Evolutionary conservation across 331 rosid genomes (phyloP), one percentile per base, ranked within the genome.

Genomic region (Pyracantha coccinea): DNA sequence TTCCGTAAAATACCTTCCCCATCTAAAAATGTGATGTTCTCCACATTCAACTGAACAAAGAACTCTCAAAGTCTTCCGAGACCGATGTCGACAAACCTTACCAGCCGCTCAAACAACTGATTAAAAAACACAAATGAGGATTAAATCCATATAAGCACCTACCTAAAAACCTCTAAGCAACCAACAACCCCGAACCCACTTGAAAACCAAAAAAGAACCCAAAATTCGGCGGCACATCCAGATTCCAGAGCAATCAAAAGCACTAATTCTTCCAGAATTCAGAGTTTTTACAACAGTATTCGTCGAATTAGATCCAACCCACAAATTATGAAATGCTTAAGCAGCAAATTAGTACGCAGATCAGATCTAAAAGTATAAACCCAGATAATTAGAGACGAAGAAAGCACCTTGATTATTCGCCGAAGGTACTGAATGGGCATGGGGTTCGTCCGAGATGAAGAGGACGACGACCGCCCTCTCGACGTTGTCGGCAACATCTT

Each of bases 401-500:
- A 54, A 23, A 71, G 71, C 66, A 93, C 98, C 98, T 89, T 93
- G 88, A 93, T 84, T 63, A 93, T 89, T 77, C 97, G 79, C 12
- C 98, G 93, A 73, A 93, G 90, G 79, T 93, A 93, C 66, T 88
- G 98, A 80, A 88, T 83, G 83, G 84, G 71, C 88, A 87, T 87
- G 66, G 97, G 90, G 69, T 95, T 90, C 79, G 93, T 85, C 78
- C 97, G 91, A 69, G 97, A 88, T 27, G 98, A 62, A 47, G 96
- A 92, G 78, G 99, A 86, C 83, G 96, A 88, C 14, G 96, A 75
- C 71, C 97, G 96, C 77, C 90, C 96, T 86, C 82, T 95, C 60
- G 97, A 86, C 45, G 83, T 82, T 52, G 96, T 95, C 35, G 99
- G 99, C 88, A 95, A 81, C 98, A 95, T 95, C 85, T 73, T 77